phyloP scores from a whole-genome alignment of 2,329 filamentous ascomycete genomes.

The Didymella exigua region DNA sequence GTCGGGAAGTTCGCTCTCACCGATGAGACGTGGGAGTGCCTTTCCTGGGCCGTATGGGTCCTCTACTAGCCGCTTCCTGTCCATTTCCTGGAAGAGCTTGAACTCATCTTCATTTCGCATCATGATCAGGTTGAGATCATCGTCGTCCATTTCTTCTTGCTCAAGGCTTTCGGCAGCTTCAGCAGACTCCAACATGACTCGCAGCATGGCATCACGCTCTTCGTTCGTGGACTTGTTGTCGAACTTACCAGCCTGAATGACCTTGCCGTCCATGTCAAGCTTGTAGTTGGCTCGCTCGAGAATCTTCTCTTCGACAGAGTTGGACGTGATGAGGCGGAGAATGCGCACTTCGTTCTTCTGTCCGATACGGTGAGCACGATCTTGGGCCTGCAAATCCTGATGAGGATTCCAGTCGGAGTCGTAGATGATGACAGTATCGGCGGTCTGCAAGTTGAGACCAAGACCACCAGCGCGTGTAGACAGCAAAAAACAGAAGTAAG shows the following conservation, averaged over 20 bases:
- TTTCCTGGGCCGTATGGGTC: constrained; percentile 75
- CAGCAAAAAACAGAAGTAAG: constrained; percentile 97
- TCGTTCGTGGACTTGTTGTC: constrained; percentile 99
- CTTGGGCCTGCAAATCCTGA: constrained; percentile 97
- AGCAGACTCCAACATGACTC: constrained; percentile 85
- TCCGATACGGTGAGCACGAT: constrained; percentile 99
- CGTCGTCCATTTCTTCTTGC: constrained; percentile 97
- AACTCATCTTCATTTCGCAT: constrained; percentile 86
- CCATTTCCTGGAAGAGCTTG: constrained; percentile 77
- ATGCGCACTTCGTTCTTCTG: constrained; percentile 99
- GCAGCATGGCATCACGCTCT: constrained; percentile 94
- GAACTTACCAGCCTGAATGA: constrained; percentile 98
- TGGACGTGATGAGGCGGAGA: constrained; percentile 90
- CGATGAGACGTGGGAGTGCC: constrained; percentile 77
- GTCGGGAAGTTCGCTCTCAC: constrained; percentile 86
- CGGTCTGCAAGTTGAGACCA: constrained; percentile 94
- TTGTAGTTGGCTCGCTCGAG: constrained; percentile 96
- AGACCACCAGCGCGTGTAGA: constrained; percentile 98
- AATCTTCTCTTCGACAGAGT: constrained; percentile 98
- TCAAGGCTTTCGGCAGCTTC: constrained; percentile 73
- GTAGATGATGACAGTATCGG: constrained; percentile 99
- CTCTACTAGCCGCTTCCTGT: constrained; percentile 71
- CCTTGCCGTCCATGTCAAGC: constrained; percentile 98
- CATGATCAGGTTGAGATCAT: constrained; percentile 93
- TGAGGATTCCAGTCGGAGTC: constrained; percentile 99